phyloP scores from a whole-genome alignment of 2,329 filamentous ascomycete species.

The Macroventuria anomochaeta region DNA sequence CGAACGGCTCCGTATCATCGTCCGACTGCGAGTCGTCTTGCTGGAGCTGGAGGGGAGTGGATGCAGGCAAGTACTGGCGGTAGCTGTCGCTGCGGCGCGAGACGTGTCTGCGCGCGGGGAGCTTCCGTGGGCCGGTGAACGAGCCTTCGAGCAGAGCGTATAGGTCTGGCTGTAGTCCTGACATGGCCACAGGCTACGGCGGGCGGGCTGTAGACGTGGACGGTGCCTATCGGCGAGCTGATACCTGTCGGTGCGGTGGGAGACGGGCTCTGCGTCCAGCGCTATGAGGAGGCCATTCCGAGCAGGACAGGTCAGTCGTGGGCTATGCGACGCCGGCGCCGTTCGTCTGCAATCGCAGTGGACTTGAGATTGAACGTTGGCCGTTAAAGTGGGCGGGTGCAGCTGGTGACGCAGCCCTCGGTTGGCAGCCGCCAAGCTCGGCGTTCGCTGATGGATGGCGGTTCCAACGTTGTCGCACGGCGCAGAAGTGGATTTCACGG shows the following conservation, averaged over 20 bases:
- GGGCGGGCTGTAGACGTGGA: not conserved
- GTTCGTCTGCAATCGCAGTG: slow-evolving; percentile 14
- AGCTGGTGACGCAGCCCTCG: slow-evolving; percentile 32
- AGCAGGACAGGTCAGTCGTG: slow-evolving; percentile 5
- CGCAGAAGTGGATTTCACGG: slow-evolving; percentile 3
- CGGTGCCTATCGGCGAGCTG: not conserved
- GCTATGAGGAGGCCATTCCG: slow-evolving; percentile 34
- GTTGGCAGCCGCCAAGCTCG: slow-evolving; percentile 24
- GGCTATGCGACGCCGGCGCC: slow-evolving; percentile 22
- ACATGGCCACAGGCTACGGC: slow-evolving; percentile 29
- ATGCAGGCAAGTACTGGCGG: slow-evolving; percentile 29
- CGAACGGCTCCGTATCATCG: slow-evolving; percentile 37
- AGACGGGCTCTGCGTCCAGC: slow-evolving; percentile 5
- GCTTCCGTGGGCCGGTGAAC: slow-evolving; percentile 35
- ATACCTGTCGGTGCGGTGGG: not conserved
- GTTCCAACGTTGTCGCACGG: slow-evolving; percentile 2
- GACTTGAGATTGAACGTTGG: slow-evolving; percentile 3
- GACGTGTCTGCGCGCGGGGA: slow-evolving; percentile 36
- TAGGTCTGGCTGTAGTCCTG: slow-evolving; percentile 26
- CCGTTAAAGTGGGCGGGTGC: not conserved
- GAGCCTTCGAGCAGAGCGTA: slow-evolving; percentile 44
- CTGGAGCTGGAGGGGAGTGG: slow-evolving; percentile 30
- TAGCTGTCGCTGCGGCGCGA: slow-evolving; percentile 38
- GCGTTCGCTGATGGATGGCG: slow-evolving; percentile 16
- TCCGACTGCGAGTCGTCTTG: slow-evolving; percentile 25